phyloP scores from a whole-genome alignment of 2,329 filamentous ascomycete species.

The Xylariales sp. region DNA sequence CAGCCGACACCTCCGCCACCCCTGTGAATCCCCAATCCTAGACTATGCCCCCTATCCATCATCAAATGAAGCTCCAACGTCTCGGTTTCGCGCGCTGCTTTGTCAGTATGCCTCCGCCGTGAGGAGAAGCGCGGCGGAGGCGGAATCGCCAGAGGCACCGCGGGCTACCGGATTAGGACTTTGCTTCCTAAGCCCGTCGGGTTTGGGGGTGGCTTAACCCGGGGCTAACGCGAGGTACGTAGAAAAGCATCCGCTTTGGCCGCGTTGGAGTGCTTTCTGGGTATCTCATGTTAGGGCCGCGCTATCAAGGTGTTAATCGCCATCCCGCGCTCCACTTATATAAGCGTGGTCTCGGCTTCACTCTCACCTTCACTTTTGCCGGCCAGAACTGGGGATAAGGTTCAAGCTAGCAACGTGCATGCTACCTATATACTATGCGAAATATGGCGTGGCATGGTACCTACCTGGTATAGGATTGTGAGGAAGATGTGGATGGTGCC shows the following conservation, averaged over 20 bases:
- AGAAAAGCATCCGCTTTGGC: background rate
- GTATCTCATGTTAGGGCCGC: conserved; percentile 1
- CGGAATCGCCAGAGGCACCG: too few species aligned
- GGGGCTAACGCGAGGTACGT: background rate
- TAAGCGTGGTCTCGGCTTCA: too few species aligned
- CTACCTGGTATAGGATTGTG: too few species aligned
- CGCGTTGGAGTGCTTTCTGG: background rate
- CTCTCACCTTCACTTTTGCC: too few species aligned
- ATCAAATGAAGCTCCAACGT: background rate
- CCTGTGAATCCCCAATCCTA: background rate
- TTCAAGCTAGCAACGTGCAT: too few species aligned
- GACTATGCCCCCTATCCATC: background rate
- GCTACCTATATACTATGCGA: too few species aligned
- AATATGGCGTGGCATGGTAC: too few species aligned
- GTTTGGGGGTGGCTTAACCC: background rate
- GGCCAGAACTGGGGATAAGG: too few species aligned
- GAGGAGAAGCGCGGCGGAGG: background rate
- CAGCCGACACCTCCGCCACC: background rate
- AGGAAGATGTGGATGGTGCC: too few species aligned
- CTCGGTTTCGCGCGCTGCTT: background rate
- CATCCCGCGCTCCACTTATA: background rate
- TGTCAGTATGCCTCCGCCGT: background rate
- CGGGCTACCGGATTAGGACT: background rate
- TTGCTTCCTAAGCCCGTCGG: background rate
- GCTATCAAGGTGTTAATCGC: background rate